Evolutionary conservation across 2,329 filamentous ascomycete species (phyloP).

Genomic region (Diaporthe australafricana): DNA sequence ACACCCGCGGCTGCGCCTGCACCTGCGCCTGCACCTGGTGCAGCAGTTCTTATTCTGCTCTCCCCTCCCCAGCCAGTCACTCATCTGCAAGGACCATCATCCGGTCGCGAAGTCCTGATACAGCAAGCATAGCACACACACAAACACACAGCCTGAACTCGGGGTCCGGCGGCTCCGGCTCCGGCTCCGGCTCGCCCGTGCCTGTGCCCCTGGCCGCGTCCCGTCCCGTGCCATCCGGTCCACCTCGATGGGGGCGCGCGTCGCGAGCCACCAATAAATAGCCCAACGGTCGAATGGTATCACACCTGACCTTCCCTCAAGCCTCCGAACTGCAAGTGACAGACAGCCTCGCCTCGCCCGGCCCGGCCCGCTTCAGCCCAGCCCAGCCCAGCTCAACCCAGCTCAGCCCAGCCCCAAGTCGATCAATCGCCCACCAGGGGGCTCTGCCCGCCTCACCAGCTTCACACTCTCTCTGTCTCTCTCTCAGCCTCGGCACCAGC

Average conservation of each 20-base stretch:
- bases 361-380: background rate
- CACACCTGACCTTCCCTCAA: background rate
- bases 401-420: background rate
- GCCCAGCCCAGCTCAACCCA: background rate
- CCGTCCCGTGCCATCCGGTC: conserved; percentile 1
- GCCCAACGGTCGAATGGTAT: background rate
- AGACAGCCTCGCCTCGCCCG: background rate
- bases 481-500: background rate
- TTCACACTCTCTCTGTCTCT: background rate
- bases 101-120: background rate
- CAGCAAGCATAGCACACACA: background rate
- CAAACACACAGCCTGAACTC: background rate
- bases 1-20: too few relatives aligned
- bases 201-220: too few relatives aligned
- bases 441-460: background rate
- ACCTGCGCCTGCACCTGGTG: background rate
- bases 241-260: background rate
- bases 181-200: background rate
- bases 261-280: background rate
- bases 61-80: conserved; percentile 1
- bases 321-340: background rate
- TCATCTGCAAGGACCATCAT: background rate
- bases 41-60: background rate
- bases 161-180: background rate
- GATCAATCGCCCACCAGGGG: background rate